phyloP scores from a whole-genome alignment of 225 moss, liverwort and hornwort species.

The Pleurozium schreberi region DNA sequence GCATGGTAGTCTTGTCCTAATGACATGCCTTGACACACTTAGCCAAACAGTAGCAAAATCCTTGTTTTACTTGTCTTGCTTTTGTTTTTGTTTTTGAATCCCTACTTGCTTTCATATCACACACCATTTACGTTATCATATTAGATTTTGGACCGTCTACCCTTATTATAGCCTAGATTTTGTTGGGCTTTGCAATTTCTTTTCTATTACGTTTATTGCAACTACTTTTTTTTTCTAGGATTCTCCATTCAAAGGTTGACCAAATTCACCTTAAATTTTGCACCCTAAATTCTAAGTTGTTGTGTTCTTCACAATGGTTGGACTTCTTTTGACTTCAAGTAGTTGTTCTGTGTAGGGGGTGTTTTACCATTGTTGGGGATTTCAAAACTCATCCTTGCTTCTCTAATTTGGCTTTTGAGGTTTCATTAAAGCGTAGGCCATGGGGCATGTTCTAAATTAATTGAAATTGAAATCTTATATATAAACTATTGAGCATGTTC shows the following conservation, averaged over 20 bases:
- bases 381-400: background rate
- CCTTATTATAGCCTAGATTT: background rate
- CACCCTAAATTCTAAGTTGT: background rate
- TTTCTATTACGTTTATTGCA: background rate
- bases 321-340: background rate
- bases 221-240: background rate
- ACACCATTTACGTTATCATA: fast-evolving
- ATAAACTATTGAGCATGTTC: background rate
- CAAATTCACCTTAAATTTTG: background rate
- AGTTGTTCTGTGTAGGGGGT: fast-evolving
- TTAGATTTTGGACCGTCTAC: background rate
- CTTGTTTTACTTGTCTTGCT: background rate
- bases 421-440: fast-evolving
- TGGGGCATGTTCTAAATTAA: background rate
- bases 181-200: fast-evolving
- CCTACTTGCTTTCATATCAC: fast-evolving
- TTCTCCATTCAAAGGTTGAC: background rate
- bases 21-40: fast-evolving
- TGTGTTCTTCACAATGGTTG: background rate
- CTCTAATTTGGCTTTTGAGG: background rate
- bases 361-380: fast-evolving
- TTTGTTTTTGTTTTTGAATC: background rate
- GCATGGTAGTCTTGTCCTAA: fast-evolving
- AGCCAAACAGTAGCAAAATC: no score
- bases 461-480: fast-evolving